Conservation (phyloP, 495 filamentous ascomycete species). For the Neurospora hispaniola region DNA sequence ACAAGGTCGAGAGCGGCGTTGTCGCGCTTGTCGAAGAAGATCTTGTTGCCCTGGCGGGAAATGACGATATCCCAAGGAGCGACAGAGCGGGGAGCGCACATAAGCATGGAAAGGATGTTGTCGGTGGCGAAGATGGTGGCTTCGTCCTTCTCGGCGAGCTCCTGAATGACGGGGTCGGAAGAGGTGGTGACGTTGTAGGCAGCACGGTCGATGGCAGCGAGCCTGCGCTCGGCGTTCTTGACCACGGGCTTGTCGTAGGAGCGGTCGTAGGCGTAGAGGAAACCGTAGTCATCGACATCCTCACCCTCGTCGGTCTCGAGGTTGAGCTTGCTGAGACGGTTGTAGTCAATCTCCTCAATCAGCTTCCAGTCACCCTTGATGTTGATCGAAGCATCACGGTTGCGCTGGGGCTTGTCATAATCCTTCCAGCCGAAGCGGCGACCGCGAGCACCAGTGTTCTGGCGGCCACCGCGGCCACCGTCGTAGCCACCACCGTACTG, state of each 20-base stretch:
- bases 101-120: constrained; percentile 95
- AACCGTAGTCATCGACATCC: constrained; percentile 89
- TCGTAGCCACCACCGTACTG: constrained; percentile 43
- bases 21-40: constrained; percentile 97
- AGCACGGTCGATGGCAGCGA: constrained; percentile 79
- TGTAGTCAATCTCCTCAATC: constrained; percentile 97
- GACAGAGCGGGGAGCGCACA: constrained; percentile 91
- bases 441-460: constrained; percentile 41
- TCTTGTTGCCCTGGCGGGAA: constrained; percentile 78
- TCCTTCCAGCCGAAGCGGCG: constrained; percentile 97
- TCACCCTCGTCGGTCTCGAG: constrained; percentile 90
- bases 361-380: constrained; percentile 92
- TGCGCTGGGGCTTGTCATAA: constrained; percentile 94
- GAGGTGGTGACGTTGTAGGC: constrained; percentile 97
- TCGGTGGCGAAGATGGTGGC: constrained; percentile 96
- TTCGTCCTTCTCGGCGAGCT: constrained; percentile 91
- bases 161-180: constrained; percentile 91
- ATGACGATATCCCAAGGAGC: constrained; percentile 99
- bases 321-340: constrained; percentile 86
- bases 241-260: constrained; percentile 85
- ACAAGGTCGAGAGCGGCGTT: constrained; percentile 90
- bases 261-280: constrained; percentile 95
- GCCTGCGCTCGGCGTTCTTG: constrained; percentile 75
- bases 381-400: constrained; percentile 87
- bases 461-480: constrained; percentile 44